Percentiles rank a stretch among this genome's conserved stretches.
Conservation (phyloP, 805 yeast species). For the Kluyveromyces nonfermentans region DNA sequence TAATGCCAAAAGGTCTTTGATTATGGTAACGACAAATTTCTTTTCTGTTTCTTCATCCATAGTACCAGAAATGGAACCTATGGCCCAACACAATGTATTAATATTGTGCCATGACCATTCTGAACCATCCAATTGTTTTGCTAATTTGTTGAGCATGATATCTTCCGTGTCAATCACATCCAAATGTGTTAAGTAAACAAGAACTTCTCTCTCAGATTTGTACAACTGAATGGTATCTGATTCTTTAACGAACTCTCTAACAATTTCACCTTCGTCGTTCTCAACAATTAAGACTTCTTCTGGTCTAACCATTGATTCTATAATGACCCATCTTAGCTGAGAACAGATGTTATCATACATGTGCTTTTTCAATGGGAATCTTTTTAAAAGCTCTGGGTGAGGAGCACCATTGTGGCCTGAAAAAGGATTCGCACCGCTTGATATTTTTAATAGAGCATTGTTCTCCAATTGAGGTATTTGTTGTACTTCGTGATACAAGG, state of each 20-base stretch:
- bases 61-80: conserved; percentile 96
- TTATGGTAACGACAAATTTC: conserved; percentile 84
- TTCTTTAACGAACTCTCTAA: conserved; percentile 92
- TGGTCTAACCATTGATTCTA: conserved; percentile 96
- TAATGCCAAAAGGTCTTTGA: conserved; percentile 80
- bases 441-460: conserved; percentile 68
- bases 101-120: conserved; percentile 99
- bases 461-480: conserved; percentile 61
- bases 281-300: conserved; percentile 96
- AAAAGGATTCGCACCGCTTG: conserved; percentile 29
- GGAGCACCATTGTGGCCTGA: conserved; percentile 69
- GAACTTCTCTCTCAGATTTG: conserved; percentile 90
- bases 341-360: conserved; percentile 71
- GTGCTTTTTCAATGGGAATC: conserved; percentile 78
- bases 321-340: conserved; percentile 80
- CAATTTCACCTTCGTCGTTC: conserved; percentile 98
- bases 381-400: conserved; percentile 68
- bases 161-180: conserved; percentile 90
- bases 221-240: conserved; percentile 93
- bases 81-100: conserved; percentile 98
- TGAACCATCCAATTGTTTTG: conserved; percentile 86
- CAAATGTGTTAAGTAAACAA: conserved; percentile 90
- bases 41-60: conserved; percentile 98
- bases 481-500: conserved; percentile 79
- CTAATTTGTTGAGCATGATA: conserved; percentile 86